Evolutionary conservation across 2,329 filamentous ascomycete genomes (phyloP), one percentile per base, ranked within the genome.

Genomic region (Xylariaceae sp.): DNA sequence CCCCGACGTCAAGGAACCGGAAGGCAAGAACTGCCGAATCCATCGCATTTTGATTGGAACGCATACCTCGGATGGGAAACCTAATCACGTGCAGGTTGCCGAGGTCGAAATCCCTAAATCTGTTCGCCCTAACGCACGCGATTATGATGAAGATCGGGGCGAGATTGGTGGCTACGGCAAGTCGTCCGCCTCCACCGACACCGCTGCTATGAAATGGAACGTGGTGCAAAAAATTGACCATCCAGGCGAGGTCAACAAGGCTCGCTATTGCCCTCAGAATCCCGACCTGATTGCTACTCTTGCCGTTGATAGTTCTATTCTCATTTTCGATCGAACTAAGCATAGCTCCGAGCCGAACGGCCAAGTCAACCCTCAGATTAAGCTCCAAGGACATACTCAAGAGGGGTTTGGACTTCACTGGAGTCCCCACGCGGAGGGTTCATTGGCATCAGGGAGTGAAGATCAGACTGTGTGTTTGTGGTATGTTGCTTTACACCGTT

Each of bases 151-250:
- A 63, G 87, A 94, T 54, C 86, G 87, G 29, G 93, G 91, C 55
- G 94, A 99, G 74, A 91, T 97, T 69, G 94, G 95, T 45, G 94
- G 94, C 40, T 92, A 97, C 71, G 92, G 91, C 32, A 89, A 88
- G 44, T 87, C 63, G 3, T 61, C 63, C 8, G 48, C 59, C 41
- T 55, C 57, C 10, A 47, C 87, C 57, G 89, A 91, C 60, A 82
- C 86, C 18, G 81, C 85, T 16, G 79, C 84, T 35, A 87, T 97
- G 72, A 92, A 90, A 67, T 96, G 96, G 78, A 88, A 89, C 61
- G 89, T 99, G 66, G 87, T 94, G 45, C 94, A 99, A 73, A 94
- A 90, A 73, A 99, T 99, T 70, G 89, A 96, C 71, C 94, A 99
- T 71, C 92, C 92, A 13, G 90, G 91, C 59, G 94, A 99, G 73